phyloP scores from a whole-genome alignment of 805 yeast genomes.

The Helenozyma baotianmanensis region DNA sequence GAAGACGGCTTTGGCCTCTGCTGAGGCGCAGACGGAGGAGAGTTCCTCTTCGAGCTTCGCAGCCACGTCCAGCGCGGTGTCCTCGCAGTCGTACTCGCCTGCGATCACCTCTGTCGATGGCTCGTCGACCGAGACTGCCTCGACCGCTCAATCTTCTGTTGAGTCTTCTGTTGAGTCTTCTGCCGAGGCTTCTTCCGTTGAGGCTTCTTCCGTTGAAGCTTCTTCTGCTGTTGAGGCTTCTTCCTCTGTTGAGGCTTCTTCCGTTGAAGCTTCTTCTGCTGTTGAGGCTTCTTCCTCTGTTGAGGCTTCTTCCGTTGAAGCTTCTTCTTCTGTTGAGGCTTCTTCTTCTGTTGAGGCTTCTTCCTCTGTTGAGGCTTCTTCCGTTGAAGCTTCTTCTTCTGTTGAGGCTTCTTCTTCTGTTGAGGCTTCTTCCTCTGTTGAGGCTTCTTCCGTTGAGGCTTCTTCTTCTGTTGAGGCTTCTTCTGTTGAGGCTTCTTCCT shows the following conservation, averaged over 20 bases:
- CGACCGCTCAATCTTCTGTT: neutral
- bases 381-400: neutral
- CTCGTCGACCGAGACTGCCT: slow-evolving; percentile 2
- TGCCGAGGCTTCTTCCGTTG: neutral
- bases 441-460: slow-evolving; percentile 3
- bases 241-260: neutral
- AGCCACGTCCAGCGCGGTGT: neutral
- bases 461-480: slow-evolving; percentile 3
- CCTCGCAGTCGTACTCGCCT: slow-evolving; percentile 3
- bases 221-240: neutral
- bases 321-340: neutral
- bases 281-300: slow-evolving; percentile 1
- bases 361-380: neutral
- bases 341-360: neutral
- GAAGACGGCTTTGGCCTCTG: slow-evolving; percentile 18
- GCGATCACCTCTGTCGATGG: slow-evolving; percentile 4
- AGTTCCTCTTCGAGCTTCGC: slow-evolving; percentile 1
- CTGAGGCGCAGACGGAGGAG: slow-evolving; percentile 12
- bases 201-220: neutral
- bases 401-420: slow-evolving; percentile 1
- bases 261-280: neutral
- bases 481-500: slow-evolving; percentile 1
- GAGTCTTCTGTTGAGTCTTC: too few relatives aligned
- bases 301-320: neutral
- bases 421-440: neutral